Conservation (phyloP, 305 asterid genomes). For the Rubia occidens region DNA sequence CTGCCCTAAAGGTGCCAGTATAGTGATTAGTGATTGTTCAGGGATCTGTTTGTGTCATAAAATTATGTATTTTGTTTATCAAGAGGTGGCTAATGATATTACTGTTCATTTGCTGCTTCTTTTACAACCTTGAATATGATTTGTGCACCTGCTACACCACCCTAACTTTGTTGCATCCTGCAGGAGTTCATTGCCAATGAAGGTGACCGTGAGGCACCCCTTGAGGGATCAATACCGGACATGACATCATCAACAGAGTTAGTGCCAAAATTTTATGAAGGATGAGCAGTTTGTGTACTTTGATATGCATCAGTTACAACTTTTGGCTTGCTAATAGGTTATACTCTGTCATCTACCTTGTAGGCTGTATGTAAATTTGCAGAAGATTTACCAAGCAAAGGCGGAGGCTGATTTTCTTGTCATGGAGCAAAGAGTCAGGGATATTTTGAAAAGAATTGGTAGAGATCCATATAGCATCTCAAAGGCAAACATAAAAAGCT, state of each 20-base stretch:
- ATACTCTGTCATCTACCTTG: slow-evolving; percentile 18
- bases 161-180: slow-evolving; percentile 13
- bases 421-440: slow-evolving; percentile 55
- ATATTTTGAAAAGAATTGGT: slow-evolving; percentile 65
- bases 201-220: slow-evolving; percentile 92
- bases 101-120: neutral
- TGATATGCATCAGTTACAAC: slow-evolving; percentile 2
- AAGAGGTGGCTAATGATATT: neutral
- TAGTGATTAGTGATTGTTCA: neutral
- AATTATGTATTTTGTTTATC: neutral
- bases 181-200: slow-evolving; percentile 83
- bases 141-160: slow-evolving; percentile 10
- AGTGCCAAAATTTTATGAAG: slow-evolving; percentile 29
- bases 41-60: neutral
- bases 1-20: slow-evolving; percentile 65
- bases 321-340: neutral
- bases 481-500: slow-evolving; percentile 62
- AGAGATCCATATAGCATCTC: slow-evolving; percentile 79
- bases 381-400: slow-evolving; percentile 83
- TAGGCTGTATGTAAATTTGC: slow-evolving; percentile 75
- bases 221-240: slow-evolving; percentile 94
- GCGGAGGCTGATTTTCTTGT: slow-evolving; percentile 82
- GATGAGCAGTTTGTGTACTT: slow-evolving; percentile 8
- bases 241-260: slow-evolving; percentile 98
- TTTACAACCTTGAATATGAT: neutral